phyloP scores from a whole-genome alignment of 2,329 filamentous ascomycete species.

The Calonectria fujianensis region DNA sequence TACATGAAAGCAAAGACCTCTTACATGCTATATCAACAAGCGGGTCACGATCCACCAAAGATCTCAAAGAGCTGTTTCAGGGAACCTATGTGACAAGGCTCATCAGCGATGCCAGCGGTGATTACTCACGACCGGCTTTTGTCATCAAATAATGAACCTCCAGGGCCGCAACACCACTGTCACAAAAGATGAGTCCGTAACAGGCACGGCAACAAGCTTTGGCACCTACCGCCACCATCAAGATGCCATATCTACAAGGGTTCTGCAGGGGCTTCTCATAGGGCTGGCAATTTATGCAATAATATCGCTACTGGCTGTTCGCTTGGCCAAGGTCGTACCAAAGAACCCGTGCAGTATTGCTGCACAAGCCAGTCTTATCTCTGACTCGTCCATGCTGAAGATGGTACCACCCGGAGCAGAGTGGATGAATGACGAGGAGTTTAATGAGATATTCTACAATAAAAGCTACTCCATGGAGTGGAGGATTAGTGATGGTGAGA shows the following conservation, averaged over 20 bases:
- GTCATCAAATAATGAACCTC: not conserved
- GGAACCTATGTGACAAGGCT: not conserved
- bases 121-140: not conserved
- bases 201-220: not conserved
- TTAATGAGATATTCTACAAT: not conserved
- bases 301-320: not conserved
- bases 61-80: not conserved
- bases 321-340: not conserved
- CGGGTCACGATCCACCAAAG: not conserved
- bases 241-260: not conserved
- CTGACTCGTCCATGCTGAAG: not conserved
- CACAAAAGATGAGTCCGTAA: not conserved
- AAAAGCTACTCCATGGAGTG: not conserved
- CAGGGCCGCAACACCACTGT: not conserved
- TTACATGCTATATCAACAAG: too few species aligned
- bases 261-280: not conserved
- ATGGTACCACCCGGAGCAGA: not conserved
- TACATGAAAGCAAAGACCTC: too few species aligned
- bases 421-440: not conserved
- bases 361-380: not conserved
- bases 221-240: not conserved
- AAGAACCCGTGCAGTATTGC: not conserved
- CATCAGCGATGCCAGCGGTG: not conserved
- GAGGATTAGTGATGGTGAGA: not conserved
- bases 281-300: not conserved